Conservation (phyloP, 306 rosid genomes). For the Delonix regia region DNA sequence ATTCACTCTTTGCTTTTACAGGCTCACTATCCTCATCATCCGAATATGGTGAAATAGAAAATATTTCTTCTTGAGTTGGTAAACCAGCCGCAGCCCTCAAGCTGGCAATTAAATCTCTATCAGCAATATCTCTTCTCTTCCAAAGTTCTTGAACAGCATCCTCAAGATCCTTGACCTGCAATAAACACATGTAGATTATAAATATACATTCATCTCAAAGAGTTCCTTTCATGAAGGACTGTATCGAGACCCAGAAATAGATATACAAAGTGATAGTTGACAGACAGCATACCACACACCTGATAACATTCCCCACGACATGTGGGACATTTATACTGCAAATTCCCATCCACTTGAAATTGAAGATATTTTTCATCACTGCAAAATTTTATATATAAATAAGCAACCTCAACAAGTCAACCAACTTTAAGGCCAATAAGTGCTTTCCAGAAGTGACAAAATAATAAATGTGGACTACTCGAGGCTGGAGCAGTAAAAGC, state of each 20-base stretch:
- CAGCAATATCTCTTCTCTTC: conserved; percentile 86
- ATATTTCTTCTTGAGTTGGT: conserved; percentile 93
- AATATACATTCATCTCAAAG: conserved; percentile 7
- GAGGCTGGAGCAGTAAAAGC: not conserved
- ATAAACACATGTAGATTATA: conserved; percentile 23
- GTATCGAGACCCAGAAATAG: not conserved
- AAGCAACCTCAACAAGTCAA: conserved; percentile 32
- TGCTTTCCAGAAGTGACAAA: not conserved
- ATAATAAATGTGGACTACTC: conserved; percentile 1
- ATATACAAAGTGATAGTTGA: not conserved
- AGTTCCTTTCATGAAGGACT: not conserved
- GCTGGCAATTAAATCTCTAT: conserved; percentile 72
- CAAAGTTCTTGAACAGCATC: conserved; percentile 98
- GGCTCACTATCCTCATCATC: conserved; percentile 88
- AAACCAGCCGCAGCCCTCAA: conserved; percentile 95
- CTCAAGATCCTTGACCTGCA: conserved; percentile 83
- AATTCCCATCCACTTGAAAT: conserved; percentile 92
- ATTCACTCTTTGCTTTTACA: conserved; percentile 68
- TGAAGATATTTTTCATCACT: conserved; percentile 93
- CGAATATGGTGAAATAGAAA: conserved; percentile 87
- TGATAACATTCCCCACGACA: conserved; percentile 97
- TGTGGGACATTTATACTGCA: conserved; percentile 90
- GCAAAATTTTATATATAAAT: conserved; percentile 42
- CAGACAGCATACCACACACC: conserved; percentile 53
- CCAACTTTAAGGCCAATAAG: conserved; percentile 7